Percentiles rank a stretch among this genome's conserved stretches.
These are phyloP conservation scores for Kappamyces sp. DNA, from an alignment of 192 early-diverging fungal species.

Conservation along the genomic window DNA sequence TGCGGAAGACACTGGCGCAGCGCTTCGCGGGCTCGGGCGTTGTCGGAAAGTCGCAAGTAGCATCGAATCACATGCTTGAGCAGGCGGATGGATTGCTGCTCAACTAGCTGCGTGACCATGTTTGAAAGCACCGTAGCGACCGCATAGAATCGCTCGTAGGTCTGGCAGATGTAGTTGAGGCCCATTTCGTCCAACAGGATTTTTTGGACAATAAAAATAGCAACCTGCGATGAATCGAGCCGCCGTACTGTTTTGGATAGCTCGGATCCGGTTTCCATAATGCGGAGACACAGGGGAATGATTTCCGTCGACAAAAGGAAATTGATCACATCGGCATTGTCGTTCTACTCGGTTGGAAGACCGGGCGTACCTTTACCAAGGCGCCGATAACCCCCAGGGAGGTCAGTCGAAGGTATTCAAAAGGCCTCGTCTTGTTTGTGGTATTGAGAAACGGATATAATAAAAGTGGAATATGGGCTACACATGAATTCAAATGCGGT, in stretches of 20 bases:
- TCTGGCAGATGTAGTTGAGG: slow-evolving; percentile 81
- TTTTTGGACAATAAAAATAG: slow-evolving; percentile 98
- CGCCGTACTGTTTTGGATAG: slow-evolving; percentile 79
- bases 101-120: slow-evolving; percentile 88
- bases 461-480: slow-evolving; percentile 90
- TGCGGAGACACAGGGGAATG: slow-evolving; percentile 93
- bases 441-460: slow-evolving; percentile 98
- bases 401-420: slow-evolving; percentile 92
- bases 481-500: slow-evolving; percentile 1
- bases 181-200: slow-evolving; percentile 92
- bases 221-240: slow-evolving; percentile 37
- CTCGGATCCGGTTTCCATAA: slow-evolving; percentile 97
- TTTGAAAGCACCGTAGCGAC: slow-evolving; percentile 90
- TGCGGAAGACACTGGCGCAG: slow-evolving; percentile 86
- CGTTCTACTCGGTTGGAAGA: slow-evolving; percentile 54
- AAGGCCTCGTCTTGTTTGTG: slow-evolving; percentile 86
- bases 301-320: slow-evolving; percentile 96
- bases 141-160: slow-evolving; percentile 88
- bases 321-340: slow-evolving; percentile 91
- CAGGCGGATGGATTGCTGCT: slow-evolving; percentile 73
- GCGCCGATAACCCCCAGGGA: slow-evolving; percentile 94
- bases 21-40: slow-evolving; percentile 84
- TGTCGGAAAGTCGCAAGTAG: slow-evolving; percentile 87
- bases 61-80: slow-evolving; percentile 93
- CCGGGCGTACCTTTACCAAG: slow-evolving; percentile 71